phyloP scores from a whole-genome alignment of 345 rosid genomes.

The Raphanus raphanistrum region DNA sequence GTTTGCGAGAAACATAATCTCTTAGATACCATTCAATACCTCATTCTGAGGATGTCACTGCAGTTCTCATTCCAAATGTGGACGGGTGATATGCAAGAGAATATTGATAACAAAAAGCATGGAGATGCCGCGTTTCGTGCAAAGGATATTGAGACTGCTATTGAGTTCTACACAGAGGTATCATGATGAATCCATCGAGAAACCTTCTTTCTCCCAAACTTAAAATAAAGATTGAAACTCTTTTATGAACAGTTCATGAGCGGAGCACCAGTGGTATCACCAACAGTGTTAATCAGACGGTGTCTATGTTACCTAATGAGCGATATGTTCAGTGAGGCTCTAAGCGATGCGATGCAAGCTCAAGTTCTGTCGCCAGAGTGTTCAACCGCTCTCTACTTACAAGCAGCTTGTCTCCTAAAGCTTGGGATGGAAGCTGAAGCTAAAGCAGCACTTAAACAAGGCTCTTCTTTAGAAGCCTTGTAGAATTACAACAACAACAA shows the following conservation, averaged over 20 bases:
- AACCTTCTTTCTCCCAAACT: not conserved
- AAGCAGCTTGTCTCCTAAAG: constrained; percentile 78
- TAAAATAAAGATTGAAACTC: not conserved
- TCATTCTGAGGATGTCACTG: constrained; percentile 1
- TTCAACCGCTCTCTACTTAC: constrained; percentile 81
- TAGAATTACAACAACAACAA: constrained; percentile 32
- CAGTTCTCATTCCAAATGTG: constrained; percentile 98
- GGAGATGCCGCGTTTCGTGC: constrained; percentile 92
- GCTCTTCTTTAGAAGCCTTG: constrained; percentile 65
- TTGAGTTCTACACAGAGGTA: constrained; percentile 79
- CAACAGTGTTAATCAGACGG: constrained; percentile 82
- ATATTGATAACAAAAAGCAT: constrained; percentile 79
- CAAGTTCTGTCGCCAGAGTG: constrained; percentile 79
- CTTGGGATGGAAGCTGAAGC: constrained; percentile 91
- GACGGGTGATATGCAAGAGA: constrained; percentile 95
- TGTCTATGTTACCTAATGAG: constrained; percentile 80
- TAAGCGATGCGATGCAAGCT: constrained; percentile 90
- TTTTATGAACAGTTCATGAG: constrained; percentile 61
- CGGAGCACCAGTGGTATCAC: constrained; percentile 87
- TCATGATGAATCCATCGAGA: constrained; percentile 11
- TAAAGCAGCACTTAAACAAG: constrained; percentile 78
- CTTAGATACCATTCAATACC: not conserved
- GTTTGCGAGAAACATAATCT: not conserved
- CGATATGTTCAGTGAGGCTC: constrained; percentile 74
- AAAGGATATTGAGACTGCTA: constrained; percentile 74